A percentile compares a stretch with the other conserved stretches of the same genome.
Conservation (phyloP, 192 early-diverging fungal species). For the Umbelopsis isabellina region DNA sequence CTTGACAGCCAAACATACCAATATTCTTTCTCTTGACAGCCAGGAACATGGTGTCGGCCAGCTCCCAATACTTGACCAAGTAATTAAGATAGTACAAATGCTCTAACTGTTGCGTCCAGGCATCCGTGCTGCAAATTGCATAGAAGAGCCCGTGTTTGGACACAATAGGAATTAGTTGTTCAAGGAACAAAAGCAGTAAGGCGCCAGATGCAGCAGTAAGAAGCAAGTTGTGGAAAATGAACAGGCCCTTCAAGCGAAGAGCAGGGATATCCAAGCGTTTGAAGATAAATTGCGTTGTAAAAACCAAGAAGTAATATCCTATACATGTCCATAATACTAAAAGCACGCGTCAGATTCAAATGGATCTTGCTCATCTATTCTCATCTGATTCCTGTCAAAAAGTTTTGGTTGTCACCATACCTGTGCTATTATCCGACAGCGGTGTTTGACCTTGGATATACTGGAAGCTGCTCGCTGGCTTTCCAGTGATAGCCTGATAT, state of each 20-base stretch:
- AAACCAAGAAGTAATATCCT: constrained; percentile 70
- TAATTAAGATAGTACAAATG: constrained; percentile 87
- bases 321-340: constrained; percentile 46
- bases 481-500: constrained; percentile 8
- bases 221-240: constrained; percentile 77
- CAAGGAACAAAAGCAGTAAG: constrained; percentile 68
- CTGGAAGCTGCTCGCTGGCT: neutral
- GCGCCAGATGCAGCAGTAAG: constrained; percentile 66
- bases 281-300: constrained; percentile 74
- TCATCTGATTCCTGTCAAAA: constrained; percentile 3
- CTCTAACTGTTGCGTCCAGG: constrained; percentile 75
- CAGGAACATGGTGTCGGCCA: constrained; percentile 83
- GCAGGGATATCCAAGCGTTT: constrained; percentile 41
- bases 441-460: constrained; percentile 19
- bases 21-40: constrained; percentile 75
- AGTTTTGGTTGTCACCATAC: neutral
- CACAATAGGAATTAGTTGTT: constrained; percentile 71
- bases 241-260: constrained; percentile 34
- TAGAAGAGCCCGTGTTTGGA: constrained; percentile 66
- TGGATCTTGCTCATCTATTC: neutral
- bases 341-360: neutral
- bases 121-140: constrained; percentile 63
- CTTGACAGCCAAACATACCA: constrained; percentile 36
- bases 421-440: constrained; percentile 14
- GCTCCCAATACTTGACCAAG: constrained; percentile 85